Conservation (phyloP, 2,329 filamentous ascomycete species). For the Alternaria arbusti region DNA sequence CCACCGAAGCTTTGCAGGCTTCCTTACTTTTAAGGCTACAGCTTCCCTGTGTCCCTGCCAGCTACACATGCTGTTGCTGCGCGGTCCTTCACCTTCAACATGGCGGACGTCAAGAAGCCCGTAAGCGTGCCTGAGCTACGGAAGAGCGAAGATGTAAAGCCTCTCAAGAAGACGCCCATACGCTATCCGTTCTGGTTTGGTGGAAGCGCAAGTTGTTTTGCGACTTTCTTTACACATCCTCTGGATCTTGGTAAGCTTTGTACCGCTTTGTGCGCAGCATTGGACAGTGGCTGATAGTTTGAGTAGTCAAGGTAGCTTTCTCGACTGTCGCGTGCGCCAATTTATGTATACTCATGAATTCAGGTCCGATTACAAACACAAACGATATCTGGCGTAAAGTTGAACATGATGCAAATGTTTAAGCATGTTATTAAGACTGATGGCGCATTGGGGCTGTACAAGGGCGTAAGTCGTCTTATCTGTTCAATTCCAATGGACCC, state of each 20-base stretch:
- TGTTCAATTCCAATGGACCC: neutral
- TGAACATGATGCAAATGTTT: slow-evolving; percentile 86
- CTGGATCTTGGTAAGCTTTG: slow-evolving; percentile 78
- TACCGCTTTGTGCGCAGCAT: neutral
- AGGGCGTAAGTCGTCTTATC: slow-evolving; percentile 65
- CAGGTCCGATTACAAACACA: slow-evolving; percentile 90
- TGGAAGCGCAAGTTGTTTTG: slow-evolving; percentile 90
- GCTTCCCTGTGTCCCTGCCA: neutral
- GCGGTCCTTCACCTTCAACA: slow-evolving; percentile 18
- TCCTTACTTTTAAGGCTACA: slow-evolving; percentile 11
- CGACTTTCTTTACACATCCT: slow-evolving; percentile 90
- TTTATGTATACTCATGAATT: slow-evolving; percentile 23
- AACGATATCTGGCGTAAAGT: slow-evolving; percentile 67
- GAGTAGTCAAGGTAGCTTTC: slow-evolving; percentile 53
- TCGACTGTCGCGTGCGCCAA: neutral
- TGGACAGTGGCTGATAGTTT: slow-evolving; percentile 34
- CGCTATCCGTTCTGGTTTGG: slow-evolving; percentile 80
- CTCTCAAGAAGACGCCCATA: slow-evolving; percentile 42
- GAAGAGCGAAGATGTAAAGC: slow-evolving; percentile 52
- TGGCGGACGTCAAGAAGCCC: slow-evolving; percentile 50
- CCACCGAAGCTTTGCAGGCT: slow-evolving; percentile 22
- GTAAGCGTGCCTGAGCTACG: slow-evolving; percentile 39
- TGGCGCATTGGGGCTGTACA: slow-evolving; percentile 83
- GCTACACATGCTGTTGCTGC: slow-evolving; percentile 36
- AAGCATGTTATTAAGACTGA: slow-evolving; percentile 77